These are phyloP conservation scores for Aureobasidium melanogenum DNA, from an alignment of 2,329 filamentous ascomycete species.

Conservation along the genomic window DNA sequence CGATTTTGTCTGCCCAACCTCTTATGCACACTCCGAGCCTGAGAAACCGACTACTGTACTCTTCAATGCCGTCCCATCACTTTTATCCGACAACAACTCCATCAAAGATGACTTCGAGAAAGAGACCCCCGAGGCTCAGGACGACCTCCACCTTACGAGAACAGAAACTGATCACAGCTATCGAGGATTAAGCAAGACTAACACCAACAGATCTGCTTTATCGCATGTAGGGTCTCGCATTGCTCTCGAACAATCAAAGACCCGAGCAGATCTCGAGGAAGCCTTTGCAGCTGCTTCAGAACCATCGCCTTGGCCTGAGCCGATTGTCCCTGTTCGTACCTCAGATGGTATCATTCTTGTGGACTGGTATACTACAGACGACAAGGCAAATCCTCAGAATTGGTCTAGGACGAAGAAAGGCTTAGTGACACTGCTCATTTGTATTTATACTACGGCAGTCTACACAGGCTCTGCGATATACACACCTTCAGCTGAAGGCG, in stretches of 20 bases:
- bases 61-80: neutral
- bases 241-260: slow-evolving; percentile 12
- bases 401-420: slow-evolving; percentile 40
- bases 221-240: slow-evolving; percentile 2
- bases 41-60: neutral
- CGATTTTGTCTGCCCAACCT: slow-evolving; percentile 44
- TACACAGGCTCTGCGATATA: slow-evolving; percentile 42
- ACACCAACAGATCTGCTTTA: slow-evolving; percentile 4
- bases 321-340: slow-evolving; percentile 27
- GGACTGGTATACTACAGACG: slow-evolving; percentile 45
- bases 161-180: slow-evolving; percentile 4
- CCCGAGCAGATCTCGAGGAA: slow-evolving; percentile 5
- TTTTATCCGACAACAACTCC: neutral
- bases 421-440: slow-evolving; percentile 32
- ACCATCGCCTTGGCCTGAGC: slow-evolving; percentile 13
- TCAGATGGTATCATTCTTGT: slow-evolving; percentile 45
- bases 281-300: neutral
- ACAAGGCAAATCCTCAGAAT: slow-evolving; percentile 48
- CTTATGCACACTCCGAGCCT: slow-evolving; percentile 26
- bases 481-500: slow-evolving; percentile 32
- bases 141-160: slow-evolving; percentile 1
- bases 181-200: neutral
- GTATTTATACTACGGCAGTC: slow-evolving; percentile 30
- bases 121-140: neutral
- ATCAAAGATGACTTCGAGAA: neutral